Percentiles rank a stretch among this genome's conserved stretches.
Conservation (phyloP, 768 basidiomycete genomes). For the Sarcodon sp. region DNA sequence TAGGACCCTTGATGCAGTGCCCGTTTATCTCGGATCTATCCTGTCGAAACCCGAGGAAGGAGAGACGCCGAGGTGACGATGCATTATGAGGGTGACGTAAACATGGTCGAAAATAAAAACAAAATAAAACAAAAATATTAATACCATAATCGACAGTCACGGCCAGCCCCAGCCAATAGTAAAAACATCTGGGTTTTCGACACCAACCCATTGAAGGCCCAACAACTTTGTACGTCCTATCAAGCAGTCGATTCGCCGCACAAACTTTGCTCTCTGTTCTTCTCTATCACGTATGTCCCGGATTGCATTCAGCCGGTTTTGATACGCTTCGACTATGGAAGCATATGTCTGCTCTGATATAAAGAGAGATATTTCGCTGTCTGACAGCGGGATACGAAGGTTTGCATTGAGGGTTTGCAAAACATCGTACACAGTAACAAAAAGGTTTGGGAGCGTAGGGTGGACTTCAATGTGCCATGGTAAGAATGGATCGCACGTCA, state of each 20-base stretch:
- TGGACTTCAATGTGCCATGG: background rate
- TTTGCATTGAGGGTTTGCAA: background rate
- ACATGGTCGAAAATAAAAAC: too few relatives aligned
- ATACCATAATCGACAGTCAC: background rate
- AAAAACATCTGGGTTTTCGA: background rate
- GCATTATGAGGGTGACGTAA: too few relatives aligned
- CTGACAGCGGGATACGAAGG: background rate
- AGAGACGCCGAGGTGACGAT: too few relatives aligned
- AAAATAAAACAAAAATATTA: too few relatives aligned
- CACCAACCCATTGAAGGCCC: background rate
- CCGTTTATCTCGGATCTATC: too few relatives aligned
- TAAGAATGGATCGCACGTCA: background rate
- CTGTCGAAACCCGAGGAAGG: too few relatives aligned
- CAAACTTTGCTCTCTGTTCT: background rate
- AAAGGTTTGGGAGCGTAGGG: background rate
- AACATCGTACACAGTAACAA: background rate
- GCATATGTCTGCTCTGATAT: background rate
- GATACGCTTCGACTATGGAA: background rate
- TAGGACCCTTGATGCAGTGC: too few relatives aligned
- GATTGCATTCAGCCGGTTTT: background rate
- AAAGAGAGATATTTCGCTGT: background rate
- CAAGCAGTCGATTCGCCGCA: background rate
- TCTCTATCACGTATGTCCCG: background rate
- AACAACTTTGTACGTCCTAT: background rate
- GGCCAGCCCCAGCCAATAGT: background rate